Evolutionary conservation across 257 asterid genomes (phyloP).

Genomic region (Penstemon barbatus): DNA sequence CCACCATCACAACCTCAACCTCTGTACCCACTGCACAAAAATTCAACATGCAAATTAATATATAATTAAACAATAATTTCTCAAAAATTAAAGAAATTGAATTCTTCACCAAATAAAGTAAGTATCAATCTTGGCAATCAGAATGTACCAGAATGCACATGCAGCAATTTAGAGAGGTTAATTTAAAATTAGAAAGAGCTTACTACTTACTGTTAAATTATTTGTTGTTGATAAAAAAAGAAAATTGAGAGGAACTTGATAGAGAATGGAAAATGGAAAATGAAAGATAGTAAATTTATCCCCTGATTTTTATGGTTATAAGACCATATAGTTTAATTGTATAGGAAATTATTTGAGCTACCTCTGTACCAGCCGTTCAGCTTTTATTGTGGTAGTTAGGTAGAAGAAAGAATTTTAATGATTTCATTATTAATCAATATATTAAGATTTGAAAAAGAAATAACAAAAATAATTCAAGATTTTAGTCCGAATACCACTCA

Average conservation of each 20-base stretch:
- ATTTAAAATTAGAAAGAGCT: neutral
- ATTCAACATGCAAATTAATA: neutral
- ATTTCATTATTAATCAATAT: neutral
- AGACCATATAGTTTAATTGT: neutral
- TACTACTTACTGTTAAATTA: neutral
- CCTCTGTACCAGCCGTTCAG: neutral
- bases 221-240: no score
- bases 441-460: neutral
- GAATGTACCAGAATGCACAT: neutral
- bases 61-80: neutral
- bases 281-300: neutral
- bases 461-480: neutral
- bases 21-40: slow-evolving; percentile 50
- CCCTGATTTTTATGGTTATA: no score
- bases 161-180: neutral
- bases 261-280: neutral
- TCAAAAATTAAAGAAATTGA: neutral
- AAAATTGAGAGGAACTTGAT: neutral
- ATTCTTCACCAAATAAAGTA: no score
- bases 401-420: neutral
- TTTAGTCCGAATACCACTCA: neutral
- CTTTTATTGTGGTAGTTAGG: neutral
- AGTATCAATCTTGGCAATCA: no score
- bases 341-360: slow-evolving; percentile 1
- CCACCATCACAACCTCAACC: slow-evolving; percentile 47